phyloP scores from a whole-genome alignment of 495 filamentous ascomycete genomes.

The Hyaloscypha hepaticicola region DNA sequence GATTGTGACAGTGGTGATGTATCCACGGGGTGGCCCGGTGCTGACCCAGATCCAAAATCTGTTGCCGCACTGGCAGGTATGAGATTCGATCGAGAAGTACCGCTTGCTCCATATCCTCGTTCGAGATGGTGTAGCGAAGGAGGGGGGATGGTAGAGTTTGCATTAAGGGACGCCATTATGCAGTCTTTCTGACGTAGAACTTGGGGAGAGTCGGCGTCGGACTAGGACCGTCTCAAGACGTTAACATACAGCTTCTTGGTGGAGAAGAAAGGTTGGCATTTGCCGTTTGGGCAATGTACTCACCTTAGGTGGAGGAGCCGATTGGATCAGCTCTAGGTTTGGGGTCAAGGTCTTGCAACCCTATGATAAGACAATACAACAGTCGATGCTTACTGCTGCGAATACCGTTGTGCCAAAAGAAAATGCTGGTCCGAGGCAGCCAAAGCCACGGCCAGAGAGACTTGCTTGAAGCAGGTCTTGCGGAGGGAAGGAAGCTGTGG shows the following conservation, averaged over 20 bases:
- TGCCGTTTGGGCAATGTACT: neutral
- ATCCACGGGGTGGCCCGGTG: constrained; percentile 41
- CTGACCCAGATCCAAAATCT: constrained; percentile 43
- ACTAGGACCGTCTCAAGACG: constrained; percentile 14
- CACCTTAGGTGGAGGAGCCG: neutral
- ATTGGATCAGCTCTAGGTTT: neutral
- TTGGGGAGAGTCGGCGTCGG: neutral
- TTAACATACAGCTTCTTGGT: neutral
- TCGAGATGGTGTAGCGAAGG: constrained; percentile 23
- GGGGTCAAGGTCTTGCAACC: neutral
- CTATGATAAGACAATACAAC: neutral
- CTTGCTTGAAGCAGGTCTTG: no score
- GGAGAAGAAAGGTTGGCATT: neutral
- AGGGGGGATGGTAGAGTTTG: constrained; percentile 12
- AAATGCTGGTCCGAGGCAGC: neutral
- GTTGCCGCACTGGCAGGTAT: constrained; percentile 33
- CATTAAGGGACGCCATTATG: constrained; percentile 25
- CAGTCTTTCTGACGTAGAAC: neutral
- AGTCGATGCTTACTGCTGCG: neutral
- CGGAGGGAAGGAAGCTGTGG: no score
- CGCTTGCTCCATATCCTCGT: constrained; percentile 27
- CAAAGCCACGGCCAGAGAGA: neutral
- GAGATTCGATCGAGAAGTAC: constrained; percentile 15
- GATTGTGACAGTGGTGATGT: constrained; percentile 46
- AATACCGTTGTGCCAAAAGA: neutral